phyloP scores from a whole-genome alignment of 2,329 filamentous ascomycete species.

The Mycocentrospora acerina region DNA sequence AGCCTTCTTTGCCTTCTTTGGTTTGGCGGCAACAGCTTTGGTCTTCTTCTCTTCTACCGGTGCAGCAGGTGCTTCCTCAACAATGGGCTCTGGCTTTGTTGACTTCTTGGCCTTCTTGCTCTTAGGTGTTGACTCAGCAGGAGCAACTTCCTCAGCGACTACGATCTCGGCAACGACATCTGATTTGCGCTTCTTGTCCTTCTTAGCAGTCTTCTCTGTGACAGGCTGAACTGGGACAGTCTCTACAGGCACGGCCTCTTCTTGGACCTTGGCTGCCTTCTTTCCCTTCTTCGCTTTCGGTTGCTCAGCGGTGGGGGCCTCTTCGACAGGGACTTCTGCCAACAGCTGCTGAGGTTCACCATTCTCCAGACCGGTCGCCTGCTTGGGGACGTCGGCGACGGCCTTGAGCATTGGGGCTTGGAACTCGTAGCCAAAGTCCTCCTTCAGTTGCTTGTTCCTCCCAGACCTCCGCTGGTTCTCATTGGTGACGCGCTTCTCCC shows the following conservation, averaged over 20 bases:
- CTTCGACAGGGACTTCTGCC: constrained; percentile 21
- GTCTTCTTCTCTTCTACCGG: constrained; percentile 25
- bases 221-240: constrained; percentile 11
- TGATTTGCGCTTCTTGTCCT: constrained; percentile 17
- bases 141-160: constrained; percentile 3
- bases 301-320: constrained; percentile 13
- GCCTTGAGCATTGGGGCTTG: constrained; percentile 71
- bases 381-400: constrained; percentile 48
- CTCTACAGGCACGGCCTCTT: constrained; percentile 7
- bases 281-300: constrained; percentile 37
- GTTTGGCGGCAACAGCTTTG: constrained; percentile 12
- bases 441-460: constrained; percentile 74
- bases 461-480: constrained; percentile 70
- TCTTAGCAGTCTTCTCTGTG: constrained; percentile 28
- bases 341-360: constrained; percentile 30
- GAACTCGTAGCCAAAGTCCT: constrained; percentile 81
- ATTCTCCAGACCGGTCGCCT: constrained; percentile 24
- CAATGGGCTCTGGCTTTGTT: constrained; percentile 3
- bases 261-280: constrained; percentile 22
- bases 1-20: constrained; percentile 30
- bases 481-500: constrained; percentile 72
- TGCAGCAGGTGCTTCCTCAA: constrained; percentile 3
- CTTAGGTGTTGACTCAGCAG: constrained; percentile 17
- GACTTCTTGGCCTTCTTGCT: constrained; percentile 28
- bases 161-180: constrained; percentile 12